These are phyloP conservation scores for Exidia glandulosa DNA, from an alignment of 768 basidiomycete species.

Conservation along the genomic window DNA sequence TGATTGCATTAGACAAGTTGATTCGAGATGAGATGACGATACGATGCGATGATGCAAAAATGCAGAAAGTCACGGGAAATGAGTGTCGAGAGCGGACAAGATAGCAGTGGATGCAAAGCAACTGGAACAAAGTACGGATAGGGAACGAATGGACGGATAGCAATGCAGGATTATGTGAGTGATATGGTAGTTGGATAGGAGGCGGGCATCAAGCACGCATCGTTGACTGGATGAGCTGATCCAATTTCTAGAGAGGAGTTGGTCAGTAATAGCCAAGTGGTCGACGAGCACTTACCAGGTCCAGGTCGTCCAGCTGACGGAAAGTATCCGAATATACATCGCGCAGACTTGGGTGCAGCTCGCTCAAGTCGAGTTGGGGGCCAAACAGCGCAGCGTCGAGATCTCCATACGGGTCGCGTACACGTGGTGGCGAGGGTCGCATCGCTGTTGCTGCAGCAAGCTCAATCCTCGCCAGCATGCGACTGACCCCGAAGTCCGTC, in stretches of 20 bases:
- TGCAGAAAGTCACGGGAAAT: too few species aligned
- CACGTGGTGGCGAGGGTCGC: conserved; percentile 22
- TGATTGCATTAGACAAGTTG: too few species aligned
- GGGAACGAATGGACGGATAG: too few species aligned
- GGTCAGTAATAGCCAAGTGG: background rate
- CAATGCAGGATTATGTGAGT: too few species aligned
- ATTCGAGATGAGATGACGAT: too few species aligned
- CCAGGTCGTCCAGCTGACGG: conserved; percentile 68
- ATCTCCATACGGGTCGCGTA: conserved; percentile 52
- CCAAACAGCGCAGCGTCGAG: conserved; percentile 50
- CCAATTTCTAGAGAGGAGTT: background rate
- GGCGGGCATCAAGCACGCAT: too few species aligned
- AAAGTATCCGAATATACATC: conserved; percentile 63
- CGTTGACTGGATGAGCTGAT: background rate
- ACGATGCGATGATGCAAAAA: too few species aligned
- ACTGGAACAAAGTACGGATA: too few species aligned
- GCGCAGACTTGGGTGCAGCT: conserved; percentile 58
- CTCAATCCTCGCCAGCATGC: conserved; percentile 86
- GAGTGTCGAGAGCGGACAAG: too few species aligned
- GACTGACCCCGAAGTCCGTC: conserved; percentile 77
- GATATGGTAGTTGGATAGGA: too few species aligned
- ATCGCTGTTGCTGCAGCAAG: conserved; percentile 37
- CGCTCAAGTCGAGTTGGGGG: conserved; percentile 42
- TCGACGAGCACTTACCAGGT: conserved; percentile 39
- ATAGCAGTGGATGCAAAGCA: too few species aligned